Percentiles rank a stretch among this genome's conserved stretches.
Evolutionary conservation across 139 green algal genomes (phyloP).

Genomic region (Chlamydomonas schloesseri): DNA sequence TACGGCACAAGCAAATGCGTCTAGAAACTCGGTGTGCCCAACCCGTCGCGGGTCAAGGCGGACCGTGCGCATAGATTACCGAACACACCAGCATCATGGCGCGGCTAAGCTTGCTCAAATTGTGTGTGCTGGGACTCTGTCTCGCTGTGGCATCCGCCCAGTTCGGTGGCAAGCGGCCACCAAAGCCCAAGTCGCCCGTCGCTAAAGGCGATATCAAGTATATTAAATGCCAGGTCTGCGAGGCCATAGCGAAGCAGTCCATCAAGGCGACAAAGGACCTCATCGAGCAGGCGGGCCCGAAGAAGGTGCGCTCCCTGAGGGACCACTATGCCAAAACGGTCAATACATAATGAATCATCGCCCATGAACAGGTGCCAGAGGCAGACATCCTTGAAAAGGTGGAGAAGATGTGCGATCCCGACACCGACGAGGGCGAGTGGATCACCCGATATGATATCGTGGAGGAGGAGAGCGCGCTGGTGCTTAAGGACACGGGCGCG

Average conservation of each 20-base stretch:
- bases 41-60: too few relatives aligned
- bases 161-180: constrained; percentile 1
- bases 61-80: too few relatives aligned
- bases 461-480: constrained; percentile 68
- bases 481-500: constrained; percentile 70
- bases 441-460: constrained; percentile 81
- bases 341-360: too few relatives aligned
- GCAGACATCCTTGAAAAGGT: constrained; percentile 76
- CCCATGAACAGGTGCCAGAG: constrained; percentile 70
- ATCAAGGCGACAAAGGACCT: constrained; percentile 18
- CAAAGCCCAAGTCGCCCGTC: constrained; percentile 38
- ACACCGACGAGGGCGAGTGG: constrained; percentile 82
- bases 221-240: constrained; percentile 55
- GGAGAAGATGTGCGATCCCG: constrained; percentile 78
- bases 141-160: not conserved
- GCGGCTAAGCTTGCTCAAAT: not conserved
- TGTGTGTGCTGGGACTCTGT: not conserved
- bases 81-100: too few relatives aligned
- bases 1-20: too few relatives aligned
- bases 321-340: too few relatives aligned
- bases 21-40: too few relatives aligned
- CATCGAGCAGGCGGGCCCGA: constrained; percentile 9
- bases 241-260: constrained; percentile 58
- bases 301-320: constrained; percentile 2
- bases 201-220: constrained; percentile 46